Percentiles rank a stretch among this genome's conserved stretches.
phyloP scores from a whole-genome alignment of 73 alveolate species.

The Uronychia binucleata region DNA sequence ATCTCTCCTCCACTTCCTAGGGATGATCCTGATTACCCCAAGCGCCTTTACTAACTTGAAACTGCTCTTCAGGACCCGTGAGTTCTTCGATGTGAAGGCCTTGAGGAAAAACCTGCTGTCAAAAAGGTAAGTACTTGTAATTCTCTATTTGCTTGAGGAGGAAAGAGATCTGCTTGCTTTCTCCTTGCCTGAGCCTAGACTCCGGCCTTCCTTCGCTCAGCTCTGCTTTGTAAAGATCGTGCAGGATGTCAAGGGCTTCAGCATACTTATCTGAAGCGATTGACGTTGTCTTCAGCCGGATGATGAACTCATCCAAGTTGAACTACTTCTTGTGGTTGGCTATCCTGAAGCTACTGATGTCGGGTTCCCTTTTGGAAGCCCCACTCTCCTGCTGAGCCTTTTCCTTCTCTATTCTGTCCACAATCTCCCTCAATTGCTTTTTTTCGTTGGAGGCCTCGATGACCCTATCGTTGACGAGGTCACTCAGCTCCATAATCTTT shows the following conservation, averaged over 20 bases:
- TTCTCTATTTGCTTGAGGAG: slow-evolving; percentile 33
- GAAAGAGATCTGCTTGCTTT: neutral
- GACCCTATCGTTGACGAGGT: slow-evolving; percentile 37
- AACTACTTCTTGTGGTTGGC: slow-evolving; percentile 31
- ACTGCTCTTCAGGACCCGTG: slow-evolving; percentile 25
- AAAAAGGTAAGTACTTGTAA: slow-evolving; percentile 12
- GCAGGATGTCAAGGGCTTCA: slow-evolving; percentile 45
- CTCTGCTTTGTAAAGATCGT: slow-evolving; percentile 40
- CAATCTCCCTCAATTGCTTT: slow-evolving; percentile 42
- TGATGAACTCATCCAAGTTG: slow-evolving; percentile 28
- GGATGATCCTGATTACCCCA: slow-evolving; percentile 4
- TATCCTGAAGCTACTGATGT: slow-evolving; percentile 39
- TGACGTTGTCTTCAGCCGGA: slow-evolving; percentile 48
- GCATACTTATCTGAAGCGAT: slow-evolving; percentile 54
- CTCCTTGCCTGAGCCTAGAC: neutral
- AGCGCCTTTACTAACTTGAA: slow-evolving; percentile 40
- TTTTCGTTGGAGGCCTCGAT: slow-evolving; percentile 45
- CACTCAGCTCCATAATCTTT: slow-evolving; percentile 28
- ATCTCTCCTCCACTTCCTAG: slow-evolving; percentile 41
- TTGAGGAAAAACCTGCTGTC: slow-evolving; percentile 27
- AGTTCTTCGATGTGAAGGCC: slow-evolving; percentile 34
- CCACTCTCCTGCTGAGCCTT: slow-evolving; percentile 30
- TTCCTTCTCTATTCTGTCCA: slow-evolving; percentile 44
- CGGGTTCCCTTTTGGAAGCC: slow-evolving; percentile 31
- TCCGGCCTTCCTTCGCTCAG: neutral